A percentile compares a stretch with the other conserved stretches of the same genome.
phyloP scores from a whole-genome alignment of 2,329 filamentous ascomycete species.

The Aureobasidium sp. region DNA sequence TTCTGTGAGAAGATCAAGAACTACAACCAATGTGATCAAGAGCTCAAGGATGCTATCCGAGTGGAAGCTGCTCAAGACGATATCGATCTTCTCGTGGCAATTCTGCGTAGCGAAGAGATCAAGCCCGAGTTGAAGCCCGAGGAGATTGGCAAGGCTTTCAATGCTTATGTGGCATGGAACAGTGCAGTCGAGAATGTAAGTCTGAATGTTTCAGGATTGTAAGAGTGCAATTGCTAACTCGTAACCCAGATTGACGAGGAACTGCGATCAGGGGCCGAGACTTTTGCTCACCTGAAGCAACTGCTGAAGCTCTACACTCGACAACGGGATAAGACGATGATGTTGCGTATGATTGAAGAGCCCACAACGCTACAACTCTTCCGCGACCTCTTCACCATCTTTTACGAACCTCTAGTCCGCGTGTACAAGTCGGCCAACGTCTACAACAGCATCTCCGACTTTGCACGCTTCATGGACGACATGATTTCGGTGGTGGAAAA shows the following conservation, averaged over 20 bases:
- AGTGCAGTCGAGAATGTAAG: slow-evolving; percentile 75
- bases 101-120: slow-evolving; percentile 72
- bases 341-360: slow-evolving; percentile 91
- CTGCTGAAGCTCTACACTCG: slow-evolving; percentile 85
- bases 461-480: slow-evolving; percentile 87
- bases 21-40: slow-evolving; percentile 70
- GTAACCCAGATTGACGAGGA: slow-evolving; percentile 61
- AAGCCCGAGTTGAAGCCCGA: slow-evolving; percentile 62
- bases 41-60: slow-evolving; percentile 66
- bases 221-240: neutral
- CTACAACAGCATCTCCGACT: slow-evolving; percentile 94
- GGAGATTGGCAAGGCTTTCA: slow-evolving; percentile 80
- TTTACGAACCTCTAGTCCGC: slow-evolving; percentile 92
- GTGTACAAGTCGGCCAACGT: slow-evolving; percentile 99
- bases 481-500: slow-evolving; percentile 73
- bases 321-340: slow-evolving; percentile 93
- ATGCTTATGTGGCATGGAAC: slow-evolving; percentile 94
- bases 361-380: slow-evolving; percentile 95
- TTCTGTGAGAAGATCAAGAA: slow-evolving; percentile 74
- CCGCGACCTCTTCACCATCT: slow-evolving; percentile 94
- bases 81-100: slow-evolving; percentile 77
- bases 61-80: slow-evolving; percentile 65
- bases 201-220: slow-evolving; percentile 16
- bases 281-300: slow-evolving; percentile 93
- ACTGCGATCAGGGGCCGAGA: slow-evolving; percentile 78